Base-by-base conservation (phyloP, 2,329 filamentous ascomycete species). In the Aspergillus neoniger region DNA sequence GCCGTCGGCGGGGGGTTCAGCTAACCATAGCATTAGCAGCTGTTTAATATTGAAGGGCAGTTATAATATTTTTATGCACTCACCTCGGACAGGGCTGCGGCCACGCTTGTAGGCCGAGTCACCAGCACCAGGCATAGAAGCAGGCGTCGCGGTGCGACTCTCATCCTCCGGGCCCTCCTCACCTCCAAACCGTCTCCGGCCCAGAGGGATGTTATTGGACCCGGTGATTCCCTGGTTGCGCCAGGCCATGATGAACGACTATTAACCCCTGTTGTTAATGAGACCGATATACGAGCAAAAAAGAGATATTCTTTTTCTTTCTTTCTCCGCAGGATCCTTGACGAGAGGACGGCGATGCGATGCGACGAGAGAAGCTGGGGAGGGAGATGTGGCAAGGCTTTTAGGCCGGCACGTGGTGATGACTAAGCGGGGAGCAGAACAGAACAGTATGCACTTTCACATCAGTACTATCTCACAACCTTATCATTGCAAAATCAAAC, bases 121-220 rank as follows among this genome's bases (percentile, higher is more conserved):
- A 61, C 77, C 76, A 59, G 79, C 71, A 61, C 77, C 76, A 59
- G 79, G 70, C 56, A 79, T 79, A 60, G 81, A 81, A 36, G 72
- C 77, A 71, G 75, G 81, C 64, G 77, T 77, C 60, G 76, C 80
- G 56, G 76, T 74, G 61, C 74, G 75, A 70, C 76, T 77, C 60
- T 80, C 80, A 59, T 79, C 80, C 53, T 78, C 78, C 59, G 74
- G 74, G 48, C 77, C 69, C 65, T 89, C 86, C 52, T 86, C 88
- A 67, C 85, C 90, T 63, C 87, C 89, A 70, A 96, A 92, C 63
- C 93, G 90, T 67, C 87, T 85, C 70, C 87, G 96, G 55, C 95
- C 95, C 63, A 99, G 82, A 63, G 95, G 95, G 71, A 99, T 96
- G 74, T 97, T 98, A 80, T 99, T 99, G 48, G 96, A 98, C 55